Percentiles rank a stretch among this genome's conserved stretches.
phyloP scores from a whole-genome alignment of 1,284 basidiomycete species.

The Rhodotorula sp. region DNA sequence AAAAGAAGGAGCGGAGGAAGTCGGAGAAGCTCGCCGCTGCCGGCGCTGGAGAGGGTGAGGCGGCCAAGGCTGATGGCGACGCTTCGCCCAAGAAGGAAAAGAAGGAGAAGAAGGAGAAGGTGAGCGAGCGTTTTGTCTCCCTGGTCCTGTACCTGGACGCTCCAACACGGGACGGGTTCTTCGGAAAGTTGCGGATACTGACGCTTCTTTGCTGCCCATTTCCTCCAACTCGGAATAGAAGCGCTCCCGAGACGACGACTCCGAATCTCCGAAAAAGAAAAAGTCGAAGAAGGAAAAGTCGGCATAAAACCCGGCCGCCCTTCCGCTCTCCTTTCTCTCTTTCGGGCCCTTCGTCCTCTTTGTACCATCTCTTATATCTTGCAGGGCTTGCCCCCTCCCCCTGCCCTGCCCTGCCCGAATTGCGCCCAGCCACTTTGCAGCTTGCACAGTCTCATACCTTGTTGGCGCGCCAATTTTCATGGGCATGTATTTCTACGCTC shows the following conservation, averaged over 20 bases:
- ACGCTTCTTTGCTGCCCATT: background rate
- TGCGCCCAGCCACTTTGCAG: too few species aligned
- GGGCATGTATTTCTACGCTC: too few species aligned
- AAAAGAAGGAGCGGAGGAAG: conserved; percentile 58
- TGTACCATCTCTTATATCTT: background rate
- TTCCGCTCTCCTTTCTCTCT: background rate
- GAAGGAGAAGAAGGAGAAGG: conserved; percentile 45
- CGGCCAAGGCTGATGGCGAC: conserved; percentile 47
- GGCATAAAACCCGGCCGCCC: background rate
- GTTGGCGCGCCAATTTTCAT: too few species aligned
- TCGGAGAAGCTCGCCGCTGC: conserved; percentile 25
- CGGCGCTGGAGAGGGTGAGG: conserved; percentile 31
- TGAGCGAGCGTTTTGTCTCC: background rate
- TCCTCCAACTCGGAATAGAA: conserved; percentile 60
- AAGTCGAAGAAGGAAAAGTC: conserved; percentile 18
- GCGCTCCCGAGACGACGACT: conserved; percentile 26
- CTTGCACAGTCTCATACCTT: too few species aligned
- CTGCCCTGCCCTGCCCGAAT: too few species aligned
- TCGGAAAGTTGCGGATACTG: background rate
- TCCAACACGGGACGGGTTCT: background rate
- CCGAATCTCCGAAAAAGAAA: conserved; percentile 18
- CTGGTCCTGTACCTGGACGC: background rate
- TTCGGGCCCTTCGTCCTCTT: background rate
- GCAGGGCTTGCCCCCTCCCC: too few species aligned
- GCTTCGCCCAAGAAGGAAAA: conserved; percentile 1